Conservation (phyloP, 179 eudicot species). For the Amaranthus tricolor region DNA sequence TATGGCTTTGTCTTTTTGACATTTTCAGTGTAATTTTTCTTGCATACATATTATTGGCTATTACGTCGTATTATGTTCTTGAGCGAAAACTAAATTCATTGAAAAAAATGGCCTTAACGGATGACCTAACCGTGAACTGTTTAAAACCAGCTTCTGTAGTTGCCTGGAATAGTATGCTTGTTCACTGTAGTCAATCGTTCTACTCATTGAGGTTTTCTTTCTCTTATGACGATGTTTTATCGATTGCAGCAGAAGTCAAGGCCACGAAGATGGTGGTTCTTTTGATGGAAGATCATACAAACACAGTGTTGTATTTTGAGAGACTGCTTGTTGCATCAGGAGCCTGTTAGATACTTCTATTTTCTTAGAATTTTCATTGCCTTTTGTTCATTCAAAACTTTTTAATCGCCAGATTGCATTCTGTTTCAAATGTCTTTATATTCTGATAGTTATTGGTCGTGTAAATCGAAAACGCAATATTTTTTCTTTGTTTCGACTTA, state of each 20-base stretch:
- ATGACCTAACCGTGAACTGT: background rate
- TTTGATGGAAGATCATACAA: slow-evolving; percentile 25
- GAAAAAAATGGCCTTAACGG: background rate
- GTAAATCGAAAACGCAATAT: background rate
- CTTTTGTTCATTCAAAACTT: background rate
- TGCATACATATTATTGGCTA: background rate
- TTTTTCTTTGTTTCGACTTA: no score
- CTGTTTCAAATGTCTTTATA: background rate
- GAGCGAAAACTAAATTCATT: background rate
- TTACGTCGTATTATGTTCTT: background rate
- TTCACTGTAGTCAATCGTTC: background rate
- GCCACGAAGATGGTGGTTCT: slow-evolving; percentile 51
- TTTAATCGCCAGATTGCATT: background rate
- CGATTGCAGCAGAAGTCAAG: slow-evolving; percentile 35
- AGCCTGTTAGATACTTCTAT: slow-evolving; percentile 7
- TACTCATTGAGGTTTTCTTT: background rate
- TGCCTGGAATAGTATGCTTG: background rate
- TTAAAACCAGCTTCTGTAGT: background rate
- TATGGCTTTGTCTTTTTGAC: no score
- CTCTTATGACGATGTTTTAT: slow-evolving; percentile 9
- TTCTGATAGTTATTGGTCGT: background rate
- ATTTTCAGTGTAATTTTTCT: no score
- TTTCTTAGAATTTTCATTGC: background rate
- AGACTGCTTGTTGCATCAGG: background rate
- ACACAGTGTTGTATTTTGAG: background rate